Evolutionary conservation across 2,329 filamentous ascomycete genomes (phyloP).

Genomic region (Cadophora luteo-olivacea): DNA sequence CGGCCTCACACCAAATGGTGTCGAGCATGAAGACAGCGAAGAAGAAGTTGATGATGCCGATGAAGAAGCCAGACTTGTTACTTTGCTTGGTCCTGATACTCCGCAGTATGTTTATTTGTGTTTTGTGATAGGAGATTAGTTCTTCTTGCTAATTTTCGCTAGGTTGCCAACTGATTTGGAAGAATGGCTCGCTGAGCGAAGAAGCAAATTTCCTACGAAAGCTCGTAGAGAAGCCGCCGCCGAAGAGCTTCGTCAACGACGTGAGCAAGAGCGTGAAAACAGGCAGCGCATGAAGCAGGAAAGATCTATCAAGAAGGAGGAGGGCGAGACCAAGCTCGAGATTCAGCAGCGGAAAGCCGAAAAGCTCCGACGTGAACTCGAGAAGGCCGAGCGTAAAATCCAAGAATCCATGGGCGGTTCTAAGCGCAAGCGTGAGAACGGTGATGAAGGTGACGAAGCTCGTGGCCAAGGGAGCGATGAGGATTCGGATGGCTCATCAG

Average conservation of each 20-base stretch:
- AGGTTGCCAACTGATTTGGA: constrained; percentile 68
- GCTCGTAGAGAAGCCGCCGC: constrained; percentile 71
- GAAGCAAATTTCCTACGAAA: constrained; percentile 80
- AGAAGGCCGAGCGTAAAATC: constrained; percentile 66
- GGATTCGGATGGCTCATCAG: constrained; percentile 41
- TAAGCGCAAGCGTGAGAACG: constrained; percentile 72
- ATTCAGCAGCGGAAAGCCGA: constrained; percentile 63
- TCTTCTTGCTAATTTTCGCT: constrained; percentile 46
- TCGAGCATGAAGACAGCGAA: constrained; percentile 62
- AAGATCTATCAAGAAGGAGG: constrained; percentile 54
- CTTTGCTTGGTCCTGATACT: constrained; percentile 45
- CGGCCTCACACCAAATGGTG: constrained; percentile 66
- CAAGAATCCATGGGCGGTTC: constrained; percentile 57
- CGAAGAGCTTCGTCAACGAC: constrained; percentile 50
- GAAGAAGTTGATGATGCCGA: constrained; percentile 71
- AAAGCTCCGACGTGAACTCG: constrained; percentile 67
- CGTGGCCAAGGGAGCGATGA: constrained; percentile 46
- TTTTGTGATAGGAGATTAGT: constrained; percentile 36
- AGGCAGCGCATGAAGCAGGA: constrained; percentile 47
- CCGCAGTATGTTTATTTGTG: constrained; percentile 45
- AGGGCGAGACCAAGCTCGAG: constrained; percentile 56
- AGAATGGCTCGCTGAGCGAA: constrained; percentile 82
- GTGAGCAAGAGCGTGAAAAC: constrained; percentile 40
- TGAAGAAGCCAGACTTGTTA: constrained; percentile 56
- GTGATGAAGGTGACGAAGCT: constrained; percentile 70